Base-by-base conservation (phyloP, 2,329 filamentous ascomycete species). In the Juglanconis sp. region DNA sequence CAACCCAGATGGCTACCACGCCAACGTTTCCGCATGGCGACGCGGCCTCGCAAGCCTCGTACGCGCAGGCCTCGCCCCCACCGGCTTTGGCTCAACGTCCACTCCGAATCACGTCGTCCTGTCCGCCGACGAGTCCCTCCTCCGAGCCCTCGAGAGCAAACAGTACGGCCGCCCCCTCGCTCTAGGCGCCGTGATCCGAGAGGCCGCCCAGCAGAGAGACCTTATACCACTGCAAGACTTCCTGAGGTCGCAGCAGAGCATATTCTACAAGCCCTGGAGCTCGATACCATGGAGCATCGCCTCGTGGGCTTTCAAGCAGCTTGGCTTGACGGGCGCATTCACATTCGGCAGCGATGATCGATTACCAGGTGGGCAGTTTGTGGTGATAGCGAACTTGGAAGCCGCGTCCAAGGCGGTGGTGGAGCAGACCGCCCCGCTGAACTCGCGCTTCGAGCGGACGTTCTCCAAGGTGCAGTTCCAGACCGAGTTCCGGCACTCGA, bases 161-260 rank as follows among this genome's bases (percentile, higher is more conserved):
- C 87, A 94, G 67, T 93, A 86, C 73, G 95, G 95, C 2, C 84
- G 87, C 50, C 95, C 95, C 1, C 81, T 94, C 9, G 91, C 90
- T 3, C 78, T 99, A 1, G 89, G 89, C 1, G 85, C 87, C 3
- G 95, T 93, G 5, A 79, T 98, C 53, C 76, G 77, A 35, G 94
- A 98, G 68, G 90, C 90, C 0, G 76, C 95, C 1, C 78, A 82
- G 55, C 84, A 81, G 48, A 86, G 82, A 51, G 86, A 89, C 49
- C 83, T 96, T 72, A 78, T 96, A 11, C 85, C 89, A 0, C 69
- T 94, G 10, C 76, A 83, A 13, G 82, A 89, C 9, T 99, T 96
- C 68, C 73, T 89, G 57, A 71, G 69, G 4, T 79, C 82, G 2
- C 82, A 81, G 56, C 84, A 88, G 59, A 94, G 87, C 74, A 86